A percentile compares a stretch with the other conserved stretches of the same genome.
phyloP scores from a whole-genome alignment of 1,284 basidiomycete species.

The Cerrena zonata region DNA sequence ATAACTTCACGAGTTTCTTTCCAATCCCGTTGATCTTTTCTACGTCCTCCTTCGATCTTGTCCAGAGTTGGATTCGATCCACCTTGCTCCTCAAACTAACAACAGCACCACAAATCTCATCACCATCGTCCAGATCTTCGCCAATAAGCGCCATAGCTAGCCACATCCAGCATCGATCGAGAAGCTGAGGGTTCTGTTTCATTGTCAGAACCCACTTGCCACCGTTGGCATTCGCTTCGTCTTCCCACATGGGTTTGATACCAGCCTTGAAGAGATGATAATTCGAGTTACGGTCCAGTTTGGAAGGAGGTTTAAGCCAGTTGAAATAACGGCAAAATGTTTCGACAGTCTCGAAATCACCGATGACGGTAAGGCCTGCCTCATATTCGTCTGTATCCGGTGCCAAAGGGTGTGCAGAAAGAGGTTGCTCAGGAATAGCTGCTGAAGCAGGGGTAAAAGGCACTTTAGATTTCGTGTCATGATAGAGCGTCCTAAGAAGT shows the following conservation, averaged over 20 bases:
- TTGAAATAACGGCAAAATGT: conserved; percentile 92
- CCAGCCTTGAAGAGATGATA: conserved; percentile 92
- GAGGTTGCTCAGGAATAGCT: conserved; percentile 27
- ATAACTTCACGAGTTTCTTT: conserved; percentile 70
- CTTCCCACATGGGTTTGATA: conserved; percentile 95
- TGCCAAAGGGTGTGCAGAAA: conserved; percentile 33
- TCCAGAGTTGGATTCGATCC: conserved; percentile 88
- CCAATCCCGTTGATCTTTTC: conserved; percentile 81
- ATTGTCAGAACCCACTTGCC: conserved; percentile 94
- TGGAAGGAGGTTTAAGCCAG: conserved; percentile 86
- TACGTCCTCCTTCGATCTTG: conserved; percentile 74
- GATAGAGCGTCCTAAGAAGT: conserved; percentile 72
- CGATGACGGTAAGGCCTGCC: conserved; percentile 71
- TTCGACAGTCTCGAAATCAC: conserved; percentile 81
- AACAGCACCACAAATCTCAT: conserved; percentile 87
- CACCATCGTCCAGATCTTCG: conserved; percentile 80
- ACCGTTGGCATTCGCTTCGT: conserved; percentile 82
- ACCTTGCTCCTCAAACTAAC: conserved; percentile 83
- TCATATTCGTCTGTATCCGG: conserved; percentile 69
- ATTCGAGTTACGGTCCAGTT: conserved; percentile 82
- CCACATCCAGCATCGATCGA: conserved; percentile 89
- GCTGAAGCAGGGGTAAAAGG: conserved; percentile 44
- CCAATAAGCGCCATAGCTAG: conserved; percentile 87
- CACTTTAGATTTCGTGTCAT: conserved; percentile 75
- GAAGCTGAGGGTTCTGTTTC: conserved; percentile 70